Evolutionary conservation across 2,329 filamentous ascomycete species (phyloP), one percentile per base, ranked within the genome.

Genomic region (Penicillium paneum): DNA sequence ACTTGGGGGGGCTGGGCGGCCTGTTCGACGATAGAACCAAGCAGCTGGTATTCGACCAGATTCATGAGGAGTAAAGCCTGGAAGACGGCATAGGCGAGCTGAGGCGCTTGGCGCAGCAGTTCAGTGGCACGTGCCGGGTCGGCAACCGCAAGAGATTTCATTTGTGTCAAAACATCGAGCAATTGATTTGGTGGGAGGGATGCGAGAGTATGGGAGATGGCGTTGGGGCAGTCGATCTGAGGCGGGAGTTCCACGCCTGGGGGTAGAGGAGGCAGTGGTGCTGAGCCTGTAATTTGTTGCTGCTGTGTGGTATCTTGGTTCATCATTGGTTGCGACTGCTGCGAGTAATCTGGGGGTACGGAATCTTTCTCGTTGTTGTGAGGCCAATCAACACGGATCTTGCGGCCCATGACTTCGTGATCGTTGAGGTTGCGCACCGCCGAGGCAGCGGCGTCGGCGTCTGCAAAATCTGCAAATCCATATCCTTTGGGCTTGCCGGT

Each of bases 351-450:
- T 31, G 71, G 70, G 12, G 75, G 75, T 10, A 78, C 84, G 53
- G 88, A 85, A 57, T 87, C 86, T 58, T 85, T 87, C 64, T 88
- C 88, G 61, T 91, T 90, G 71, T 97, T 93, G 73, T 96, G 96
- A 55, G 90, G 94, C 75, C 95, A 99, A 74, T 97, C 94, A 52
- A 99, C 94, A 57, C 92, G 85, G 60, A 99, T 82, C 74, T 96
- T 96, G 67, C 94, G 85, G 52, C 91, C 91, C 87, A 96, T 95
- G 69, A 97, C 86, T 72, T 97, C 93, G 76, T 91, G 87, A 73
- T 96, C 91, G 77, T 97, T 96, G 49, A 97, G 79, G 71, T 99
- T 97, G 64, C 93, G 88, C 44, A 97, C 93, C 2, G 94, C 94
- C 2, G 91, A 96, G 35, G 93, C 91, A 31, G 94, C 94, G 26